A percentile compares a stretch with the other conserved stretches of the same genome.
phyloP scores from a whole-genome alignment of 257 asterid genomes.

The Solanum commersonii region DNA sequence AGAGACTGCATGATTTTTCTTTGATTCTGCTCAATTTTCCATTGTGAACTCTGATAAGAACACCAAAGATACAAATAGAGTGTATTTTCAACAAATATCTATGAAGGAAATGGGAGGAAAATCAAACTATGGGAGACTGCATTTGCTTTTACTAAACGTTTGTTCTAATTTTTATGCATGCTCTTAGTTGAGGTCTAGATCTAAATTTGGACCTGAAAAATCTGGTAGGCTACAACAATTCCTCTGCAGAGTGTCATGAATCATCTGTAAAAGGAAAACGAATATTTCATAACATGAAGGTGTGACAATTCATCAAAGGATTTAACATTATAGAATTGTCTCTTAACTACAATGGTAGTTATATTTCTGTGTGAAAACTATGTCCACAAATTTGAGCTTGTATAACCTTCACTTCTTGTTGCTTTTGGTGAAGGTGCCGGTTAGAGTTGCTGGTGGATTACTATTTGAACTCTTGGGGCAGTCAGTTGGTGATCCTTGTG shows the following conservation, averaged over 20 bases:
- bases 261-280: background rate
- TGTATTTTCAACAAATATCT: background rate
- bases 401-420: background rate
- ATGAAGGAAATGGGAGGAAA: background rate
- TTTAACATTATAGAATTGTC: background rate
- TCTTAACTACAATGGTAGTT: background rate
- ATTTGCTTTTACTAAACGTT: background rate
- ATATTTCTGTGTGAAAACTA: background rate
- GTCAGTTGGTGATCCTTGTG: slow-evolving; percentile 88
- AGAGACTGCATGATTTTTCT: background rate
- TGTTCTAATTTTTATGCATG: background rate
- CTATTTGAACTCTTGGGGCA: slow-evolving; percentile 96
- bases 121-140: background rate
- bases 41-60: background rate
- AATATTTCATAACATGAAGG: background rate
- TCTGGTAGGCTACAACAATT: background rate
- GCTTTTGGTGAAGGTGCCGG: slow-evolving; percentile 60
- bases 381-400: background rate
- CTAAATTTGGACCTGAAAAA: background rate
- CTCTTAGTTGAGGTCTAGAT: background rate
- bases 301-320: background rate
- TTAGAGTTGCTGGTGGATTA: slow-evolving; percentile 94
- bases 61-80: background rate
- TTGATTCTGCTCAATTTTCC: background rate
- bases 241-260: background rate